These are phyloP conservation scores for Litsea cubeba DNA, from an alignment of 164 flowering plant genomes.

Conservation along the genomic window DNA sequence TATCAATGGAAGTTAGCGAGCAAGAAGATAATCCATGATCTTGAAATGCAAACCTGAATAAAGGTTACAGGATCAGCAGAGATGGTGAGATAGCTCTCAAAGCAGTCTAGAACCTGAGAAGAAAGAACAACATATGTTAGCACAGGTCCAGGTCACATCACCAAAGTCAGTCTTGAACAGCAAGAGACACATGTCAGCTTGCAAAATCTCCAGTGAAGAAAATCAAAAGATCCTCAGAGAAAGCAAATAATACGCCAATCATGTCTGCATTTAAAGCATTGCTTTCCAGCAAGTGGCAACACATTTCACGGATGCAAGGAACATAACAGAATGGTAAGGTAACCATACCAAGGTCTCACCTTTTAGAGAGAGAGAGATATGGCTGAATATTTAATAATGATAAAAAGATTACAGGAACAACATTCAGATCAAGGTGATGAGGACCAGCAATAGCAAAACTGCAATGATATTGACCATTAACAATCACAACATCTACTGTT, in stretches of 20 bases:
- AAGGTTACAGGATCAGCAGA: conserved; percentile 38
- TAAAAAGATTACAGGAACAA: no score
- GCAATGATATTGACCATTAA: no score
- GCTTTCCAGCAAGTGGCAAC: neutral
- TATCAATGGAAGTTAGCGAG: neutral
- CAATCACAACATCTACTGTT: no score
- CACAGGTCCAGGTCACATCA: neutral
- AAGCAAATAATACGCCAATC: neutral
- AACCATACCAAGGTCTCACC: neutral
- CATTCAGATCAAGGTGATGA: no score
- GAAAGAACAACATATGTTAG: neutral
- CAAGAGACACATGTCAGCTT: neutral
- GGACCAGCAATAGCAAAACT: no score
- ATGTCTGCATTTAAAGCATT: neutral
- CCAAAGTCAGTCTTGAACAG: neutral
- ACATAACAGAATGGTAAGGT: neutral
- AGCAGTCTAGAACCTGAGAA: conserved; percentile 28
- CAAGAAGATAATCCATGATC: neutral
- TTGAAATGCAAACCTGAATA: conserved; percentile 31
- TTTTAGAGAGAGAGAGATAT: no score
- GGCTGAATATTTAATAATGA: no score
- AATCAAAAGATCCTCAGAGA: neutral
- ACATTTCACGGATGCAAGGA: neutral
- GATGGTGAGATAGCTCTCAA: conserved; percentile 23
- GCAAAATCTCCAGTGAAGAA: neutral